Base-by-base conservation (phyloP, 306 rosid genomes). In the Styphnolobium japonicum region DNA sequence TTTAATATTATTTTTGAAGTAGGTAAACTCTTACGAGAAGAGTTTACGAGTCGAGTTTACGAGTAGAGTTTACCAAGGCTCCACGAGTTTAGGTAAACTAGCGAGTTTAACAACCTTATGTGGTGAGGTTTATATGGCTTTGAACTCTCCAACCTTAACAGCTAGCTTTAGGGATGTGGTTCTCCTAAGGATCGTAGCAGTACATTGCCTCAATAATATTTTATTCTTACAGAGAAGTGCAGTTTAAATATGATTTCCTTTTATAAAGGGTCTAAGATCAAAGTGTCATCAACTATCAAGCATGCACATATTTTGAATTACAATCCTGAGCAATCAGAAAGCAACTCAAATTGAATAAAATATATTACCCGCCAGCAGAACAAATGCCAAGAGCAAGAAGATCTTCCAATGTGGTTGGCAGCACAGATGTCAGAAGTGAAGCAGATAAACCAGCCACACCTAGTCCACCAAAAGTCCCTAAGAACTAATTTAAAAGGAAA, bases 331-430 rank as follows among this genome's bases (percentile, higher is more conserved):
- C 49, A 75, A 46, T 53, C 48, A 77, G 23, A 62, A 42, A 56
- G 75, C 39, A 58, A 69, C 76, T 43, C 4, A 7, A 49, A 79
- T 25, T 42, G 72, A 84, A 65, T 18, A 49, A 70, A 76, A 55
- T 29, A 79, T 36, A 82, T 89, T 83, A 95, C 99, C 98, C 97
- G 93, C 99, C 98, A 77, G 92, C 91, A 36, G 99, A 95, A 86
- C 98, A 93, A 81, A 95, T 88, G 81, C 93, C 96, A 80, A 95
- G 99, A 78, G 99, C 99, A 76, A 95, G 96, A 88, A 95, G 97
- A 85, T 95, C 99, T 83, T 95, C 99, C 73, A 86, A 43, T 58
- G 98, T 89, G 71, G 92, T 91, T 33, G 89, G 98, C 72, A 93
- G 87, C 49, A 95, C 96, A 43, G 98, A 90, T 40, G 99, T 93